A percentile compares a stretch with the other conserved stretches of the same genome.
Conservation (phyloP, 306 rosid species). For the Casuarina glauca region DNA sequence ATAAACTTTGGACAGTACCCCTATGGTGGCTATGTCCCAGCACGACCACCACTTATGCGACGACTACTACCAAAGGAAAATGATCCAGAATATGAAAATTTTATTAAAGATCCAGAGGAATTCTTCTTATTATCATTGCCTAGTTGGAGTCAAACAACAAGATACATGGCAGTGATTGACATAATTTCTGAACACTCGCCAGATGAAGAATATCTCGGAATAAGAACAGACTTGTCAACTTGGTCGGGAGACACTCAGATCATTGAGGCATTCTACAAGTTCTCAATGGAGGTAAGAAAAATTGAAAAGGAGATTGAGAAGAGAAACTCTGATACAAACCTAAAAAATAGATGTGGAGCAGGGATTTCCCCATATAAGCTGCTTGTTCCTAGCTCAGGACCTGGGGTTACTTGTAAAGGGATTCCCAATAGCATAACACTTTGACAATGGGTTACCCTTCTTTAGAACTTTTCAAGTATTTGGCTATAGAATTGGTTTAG, state of each 20-base stretch:
- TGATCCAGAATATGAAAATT: constrained; percentile 28
- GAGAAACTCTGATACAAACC: constrained; percentile 38
- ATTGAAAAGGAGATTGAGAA: constrained; percentile 40
- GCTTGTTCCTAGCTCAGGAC: constrained; percentile 44
- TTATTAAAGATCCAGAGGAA: constrained; percentile 26
- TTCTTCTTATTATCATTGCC: constrained; percentile 38
- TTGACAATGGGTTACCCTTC: background rate
- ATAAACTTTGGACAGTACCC: constrained; percentile 50
- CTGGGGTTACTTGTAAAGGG: constrained; percentile 43
- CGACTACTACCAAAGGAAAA: constrained; percentile 31
- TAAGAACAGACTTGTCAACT: constrained; percentile 26
- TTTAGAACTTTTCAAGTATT: background rate
- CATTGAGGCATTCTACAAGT: constrained; percentile 32
- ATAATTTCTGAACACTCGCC: constrained; percentile 47
- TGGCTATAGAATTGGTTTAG: background rate
- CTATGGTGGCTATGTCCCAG: constrained; percentile 30
- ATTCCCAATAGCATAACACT: constrained; percentile 47
- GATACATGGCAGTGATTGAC: constrained; percentile 42
- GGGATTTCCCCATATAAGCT: constrained; percentile 37
- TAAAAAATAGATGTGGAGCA: constrained; percentile 36
- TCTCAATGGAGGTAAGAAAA: constrained; percentile 40
- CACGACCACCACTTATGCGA: constrained; percentile 32
- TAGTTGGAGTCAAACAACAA: constrained; percentile 42
- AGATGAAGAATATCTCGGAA: constrained; percentile 46
- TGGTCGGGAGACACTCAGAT: constrained; percentile 44